phyloP scores from a whole-genome alignment of 129 eudicot species.

The Logfia minima region DNA sequence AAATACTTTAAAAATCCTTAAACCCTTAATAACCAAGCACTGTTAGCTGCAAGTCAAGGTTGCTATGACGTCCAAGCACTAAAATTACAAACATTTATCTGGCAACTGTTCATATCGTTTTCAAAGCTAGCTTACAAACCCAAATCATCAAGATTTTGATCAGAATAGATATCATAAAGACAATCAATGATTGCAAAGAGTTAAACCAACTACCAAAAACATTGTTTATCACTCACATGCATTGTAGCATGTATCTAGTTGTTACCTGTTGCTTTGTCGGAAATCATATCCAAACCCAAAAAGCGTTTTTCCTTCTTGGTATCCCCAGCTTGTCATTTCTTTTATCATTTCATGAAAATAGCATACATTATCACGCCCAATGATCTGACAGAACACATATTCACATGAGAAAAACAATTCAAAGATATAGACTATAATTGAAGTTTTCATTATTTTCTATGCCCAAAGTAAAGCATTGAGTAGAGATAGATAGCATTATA shows the following conservation, averaged over 20 bases:
- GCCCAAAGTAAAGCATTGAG: not conserved
- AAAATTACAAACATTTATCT: not conserved
- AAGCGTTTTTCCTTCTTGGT: conserved; percentile 90
- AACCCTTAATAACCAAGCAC: too few species aligned
- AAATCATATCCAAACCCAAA: conserved; percentile 99
- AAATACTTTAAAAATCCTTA: too few species aligned
- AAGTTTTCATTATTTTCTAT: not conserved
- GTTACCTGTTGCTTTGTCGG: conserved; percentile 96
- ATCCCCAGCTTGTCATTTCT: conserved; percentile 92
- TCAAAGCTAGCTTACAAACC: not conserved
- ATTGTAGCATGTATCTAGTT: not conserved
- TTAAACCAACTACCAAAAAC: not conserved
- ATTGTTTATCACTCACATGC: not conserved
- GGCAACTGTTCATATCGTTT: not conserved
- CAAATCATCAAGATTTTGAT: not conserved
- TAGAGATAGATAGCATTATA: conserved; percentile 1
- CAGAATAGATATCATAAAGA: not conserved
- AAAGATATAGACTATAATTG: not conserved
- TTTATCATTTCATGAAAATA: conserved; percentile 95
- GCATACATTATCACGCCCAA: conserved; percentile 76
- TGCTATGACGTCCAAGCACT: not conserved
- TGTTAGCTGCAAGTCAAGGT: not conserved
- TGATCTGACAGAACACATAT: conserved; percentile 46
- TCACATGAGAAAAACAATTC: conserved; percentile 2
- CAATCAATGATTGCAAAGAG: not conserved